Evolutionary conservation across 306 rosid genomes (phyloP).

Genomic region (Nissolia schottii): DNA sequence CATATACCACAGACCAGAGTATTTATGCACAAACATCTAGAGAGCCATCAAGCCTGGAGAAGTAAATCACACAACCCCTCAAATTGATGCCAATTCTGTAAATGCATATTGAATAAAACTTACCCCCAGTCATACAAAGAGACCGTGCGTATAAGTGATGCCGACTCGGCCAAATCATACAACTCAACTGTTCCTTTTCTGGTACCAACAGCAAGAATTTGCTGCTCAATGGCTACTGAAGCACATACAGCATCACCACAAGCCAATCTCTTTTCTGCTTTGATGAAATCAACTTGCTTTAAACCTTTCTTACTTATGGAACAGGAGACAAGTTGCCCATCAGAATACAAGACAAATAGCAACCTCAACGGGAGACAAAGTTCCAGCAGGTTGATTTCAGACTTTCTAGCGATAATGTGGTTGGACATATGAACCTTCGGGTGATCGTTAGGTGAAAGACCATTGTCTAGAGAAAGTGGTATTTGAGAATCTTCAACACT

Average conservation of each 20-base stretch:
- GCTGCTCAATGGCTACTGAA: conserved; percentile 80
- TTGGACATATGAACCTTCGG: conserved; percentile 39
- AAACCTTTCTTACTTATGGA: conserved; percentile 88
- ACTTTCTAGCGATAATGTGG: conserved; percentile 38
- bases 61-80: conserved; percentile 14
- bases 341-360: conserved; percentile 80
- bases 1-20: not conserved
- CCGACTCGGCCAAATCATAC: conserved; percentile 79
- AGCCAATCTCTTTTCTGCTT: conserved; percentile 67
- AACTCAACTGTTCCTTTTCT: conserved; percentile 83
- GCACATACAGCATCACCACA: conserved; percentile 83
- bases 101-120: conserved; percentile 36
- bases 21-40: not conserved
- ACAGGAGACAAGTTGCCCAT: conserved; percentile 77
- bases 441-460: conserved; percentile 50
- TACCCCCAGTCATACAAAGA: conserved; percentile 98
- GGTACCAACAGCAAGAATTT: conserved; percentile 94
- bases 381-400: conserved; percentile 77
- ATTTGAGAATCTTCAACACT: conserved; percentile 39
- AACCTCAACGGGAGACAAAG: conserved; percentile 68
- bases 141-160: conserved; percentile 62
- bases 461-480: conserved; percentile 57
- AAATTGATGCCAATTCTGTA: conserved; percentile 20
- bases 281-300: conserved; percentile 75
- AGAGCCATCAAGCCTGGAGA: conserved; percentile 12